Evolutionary conservation across 2,329 filamentous ascomycete genomes (phyloP).

Genomic region (Cytospora chrysosperma): DNA sequence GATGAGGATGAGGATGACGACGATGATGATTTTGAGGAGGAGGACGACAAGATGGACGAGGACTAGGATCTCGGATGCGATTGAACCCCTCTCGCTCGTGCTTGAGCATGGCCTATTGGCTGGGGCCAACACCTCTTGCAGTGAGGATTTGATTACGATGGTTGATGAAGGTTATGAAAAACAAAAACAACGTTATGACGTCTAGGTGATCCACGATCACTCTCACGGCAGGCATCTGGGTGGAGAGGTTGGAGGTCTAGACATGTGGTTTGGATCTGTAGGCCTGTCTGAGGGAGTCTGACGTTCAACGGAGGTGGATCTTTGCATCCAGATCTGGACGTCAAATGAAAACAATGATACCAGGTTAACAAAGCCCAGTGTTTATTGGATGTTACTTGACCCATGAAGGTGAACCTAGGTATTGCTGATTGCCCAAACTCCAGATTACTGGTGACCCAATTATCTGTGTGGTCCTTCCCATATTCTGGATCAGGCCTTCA

Average conservation of each 20-base stretch:
- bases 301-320: not conserved
- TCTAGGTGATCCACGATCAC: slow-evolving; percentile 7
- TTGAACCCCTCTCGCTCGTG: slow-evolving; percentile 6
- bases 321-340: not conserved
- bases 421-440: not conserved
- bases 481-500: not conserved
- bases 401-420: no score
- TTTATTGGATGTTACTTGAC: no score
- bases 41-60: slow-evolving; percentile 73
- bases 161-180: slow-evolving; percentile 22
- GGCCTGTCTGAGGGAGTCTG: not conserved
- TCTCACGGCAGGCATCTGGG: slow-evolving; percentile 4
- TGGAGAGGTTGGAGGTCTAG: slow-evolving; percentile 13
- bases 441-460: not conserved
- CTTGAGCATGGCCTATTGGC: not conserved
- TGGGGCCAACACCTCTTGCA: not conserved
- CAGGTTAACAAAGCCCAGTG: slow-evolving; percentile 6
- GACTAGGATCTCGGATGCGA: slow-evolving; percentile 32
- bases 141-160: slow-evolving; percentile 5
- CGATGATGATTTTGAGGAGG: slow-evolving; percentile 62
- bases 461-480: not conserved
- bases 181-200: not conserved
- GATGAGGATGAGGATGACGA: slow-evolving; percentile 77
- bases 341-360: slow-evolving; percentile 9
- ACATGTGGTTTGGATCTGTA: slow-evolving; percentile 6